Percentiles rank a stretch among this genome's conserved stretches.
Conservation (phyloP, 2,329 filamentous ascomycete genomes). For the Xylaria sp. region DNA sequence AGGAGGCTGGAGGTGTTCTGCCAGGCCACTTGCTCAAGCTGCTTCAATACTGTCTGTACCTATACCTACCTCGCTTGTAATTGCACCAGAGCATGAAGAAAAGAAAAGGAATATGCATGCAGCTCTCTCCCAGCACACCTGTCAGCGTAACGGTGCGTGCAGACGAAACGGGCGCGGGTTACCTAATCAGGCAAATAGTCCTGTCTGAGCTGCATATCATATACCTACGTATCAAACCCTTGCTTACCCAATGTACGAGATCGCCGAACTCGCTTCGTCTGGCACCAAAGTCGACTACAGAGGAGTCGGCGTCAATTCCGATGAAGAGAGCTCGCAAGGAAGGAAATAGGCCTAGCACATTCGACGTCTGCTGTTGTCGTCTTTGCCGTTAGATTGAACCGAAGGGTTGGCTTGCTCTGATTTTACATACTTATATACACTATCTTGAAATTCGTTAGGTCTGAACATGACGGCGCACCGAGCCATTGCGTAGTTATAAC, state of each 20-base stretch:
- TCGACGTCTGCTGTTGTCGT: not conserved
- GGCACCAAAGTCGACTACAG: not conserved
- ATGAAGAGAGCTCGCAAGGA: not conserved
- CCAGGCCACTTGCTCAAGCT: too few species aligned
- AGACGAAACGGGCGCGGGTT: conserved; percentile 1
- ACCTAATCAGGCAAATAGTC: conserved; percentile 6
- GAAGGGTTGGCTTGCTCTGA: not conserved
- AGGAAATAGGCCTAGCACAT: not conserved
- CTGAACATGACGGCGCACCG: not conserved
- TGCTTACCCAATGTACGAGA: not conserved
- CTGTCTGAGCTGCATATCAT: not conserved
- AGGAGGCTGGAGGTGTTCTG: too few species aligned
- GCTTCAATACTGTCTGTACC: not conserved
- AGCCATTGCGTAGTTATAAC: not conserved
- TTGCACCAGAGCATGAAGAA: not conserved
- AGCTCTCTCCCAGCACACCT: not conserved
- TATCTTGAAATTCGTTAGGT: not conserved
- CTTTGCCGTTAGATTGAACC: not conserved
- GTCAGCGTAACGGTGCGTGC: not conserved
- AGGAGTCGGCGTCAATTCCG: not conserved
- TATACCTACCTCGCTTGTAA: not conserved
- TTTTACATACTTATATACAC: conserved; percentile 18
- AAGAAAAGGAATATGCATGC: conserved; percentile 1
- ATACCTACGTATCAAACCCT: not conserved
- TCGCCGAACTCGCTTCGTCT: conserved; percentile 8